Percentiles rank a stretch among this genome's conserved stretches.
Evolutionary conservation across 371 early-diverging fungal species (phyloP).

Genomic region (Actinomortierella wolfii): DNA sequence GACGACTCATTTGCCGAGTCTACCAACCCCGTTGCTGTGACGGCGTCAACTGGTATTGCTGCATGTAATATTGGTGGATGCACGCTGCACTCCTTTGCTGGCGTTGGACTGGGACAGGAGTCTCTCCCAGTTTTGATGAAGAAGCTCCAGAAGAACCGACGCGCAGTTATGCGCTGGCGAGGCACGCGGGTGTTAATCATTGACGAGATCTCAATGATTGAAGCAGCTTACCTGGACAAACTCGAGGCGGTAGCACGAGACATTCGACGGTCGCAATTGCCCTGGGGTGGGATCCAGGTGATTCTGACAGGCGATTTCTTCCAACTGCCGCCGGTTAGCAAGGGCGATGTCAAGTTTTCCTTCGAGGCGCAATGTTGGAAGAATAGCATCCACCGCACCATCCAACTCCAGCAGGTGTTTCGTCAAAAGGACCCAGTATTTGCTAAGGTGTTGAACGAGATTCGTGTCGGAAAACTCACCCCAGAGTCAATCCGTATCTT

Average conservation of each 20-base stretch:
- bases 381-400: constrained; percentile 47
- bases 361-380: constrained; percentile 75
- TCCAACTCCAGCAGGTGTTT: constrained; percentile 54
- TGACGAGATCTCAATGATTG: constrained; percentile 66
- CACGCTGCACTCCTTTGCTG: constrained; percentile 65
- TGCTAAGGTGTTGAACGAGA: constrained; percentile 63
- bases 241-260: constrained; percentile 20
- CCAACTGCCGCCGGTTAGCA: constrained; percentile 61
- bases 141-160: constrained; percentile 7
- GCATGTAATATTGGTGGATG: constrained; percentile 57
- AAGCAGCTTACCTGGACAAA: constrained; percentile 31
- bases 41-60: constrained; percentile 48
- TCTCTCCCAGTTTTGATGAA: constrained; percentile 1
- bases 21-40: constrained; percentile 32
- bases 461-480: constrained; percentile 62
- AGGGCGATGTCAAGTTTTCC: constrained; percentile 52
- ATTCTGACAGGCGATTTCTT: constrained; percentile 64
- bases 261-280: constrained; percentile 17
- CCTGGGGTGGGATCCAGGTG: constrained; percentile 67
- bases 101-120: constrained; percentile 47
- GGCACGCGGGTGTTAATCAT: constrained; percentile 51
- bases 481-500: constrained; percentile 48
- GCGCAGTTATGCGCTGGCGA: constrained; percentile 28
- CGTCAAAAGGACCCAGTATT: constrained; percentile 60
- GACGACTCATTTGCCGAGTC: constrained; percentile 11